Evolutionary conservation across 2,329 filamentous ascomycete genomes (phyloP).

Genomic region (Penicillium sp.): DNA sequence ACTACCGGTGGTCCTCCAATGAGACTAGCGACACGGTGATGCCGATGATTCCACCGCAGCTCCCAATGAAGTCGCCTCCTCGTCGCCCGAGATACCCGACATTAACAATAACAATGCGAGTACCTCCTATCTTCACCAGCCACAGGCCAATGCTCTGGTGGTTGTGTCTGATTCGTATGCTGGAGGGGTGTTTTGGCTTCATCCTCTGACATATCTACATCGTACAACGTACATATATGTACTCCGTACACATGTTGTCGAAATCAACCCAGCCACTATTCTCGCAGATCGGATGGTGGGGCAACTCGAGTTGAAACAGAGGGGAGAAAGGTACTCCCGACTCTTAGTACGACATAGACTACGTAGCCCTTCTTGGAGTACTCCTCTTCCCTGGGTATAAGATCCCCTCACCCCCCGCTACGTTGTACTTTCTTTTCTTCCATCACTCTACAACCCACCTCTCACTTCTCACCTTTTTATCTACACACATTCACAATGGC

Average conservation of each 20-base stretch:
- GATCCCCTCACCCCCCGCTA: conserved; percentile 4
- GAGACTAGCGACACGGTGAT: background rate
- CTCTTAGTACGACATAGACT: background rate
- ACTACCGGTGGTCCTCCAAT: conserved; percentile 1
- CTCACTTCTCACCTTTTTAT: conserved; percentile 3
- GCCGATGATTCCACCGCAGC: background rate
- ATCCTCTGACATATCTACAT: conserved; percentile 1
- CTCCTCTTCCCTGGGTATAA: conserved; percentile 19
- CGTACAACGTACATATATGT: background rate
- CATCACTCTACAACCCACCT: conserved; percentile 6
- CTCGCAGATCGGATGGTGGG: conserved; percentile 14
- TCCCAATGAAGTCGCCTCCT: background rate
- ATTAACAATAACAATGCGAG: background rate
- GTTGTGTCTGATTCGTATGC: background rate
- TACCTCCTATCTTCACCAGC: conserved; percentile 10
- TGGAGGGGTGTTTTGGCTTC: background rate
- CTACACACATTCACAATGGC: conserved; percentile 30
- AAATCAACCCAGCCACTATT: conserved; percentile 14
- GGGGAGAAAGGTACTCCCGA: background rate
- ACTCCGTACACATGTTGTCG: background rate
- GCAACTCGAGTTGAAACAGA: conserved; percentile 18
- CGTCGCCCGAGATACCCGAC: conserved; percentile 4
- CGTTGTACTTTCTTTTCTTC: background rate
- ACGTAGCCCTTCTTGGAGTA: conserved; percentile 17
- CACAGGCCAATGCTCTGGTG: conserved; percentile 1